Evolutionary conservation across 2,329 filamentous ascomycete genomes (phyloP), one percentile per base, ranked within the genome.

Genomic region (Diplodia seriata): DNA sequence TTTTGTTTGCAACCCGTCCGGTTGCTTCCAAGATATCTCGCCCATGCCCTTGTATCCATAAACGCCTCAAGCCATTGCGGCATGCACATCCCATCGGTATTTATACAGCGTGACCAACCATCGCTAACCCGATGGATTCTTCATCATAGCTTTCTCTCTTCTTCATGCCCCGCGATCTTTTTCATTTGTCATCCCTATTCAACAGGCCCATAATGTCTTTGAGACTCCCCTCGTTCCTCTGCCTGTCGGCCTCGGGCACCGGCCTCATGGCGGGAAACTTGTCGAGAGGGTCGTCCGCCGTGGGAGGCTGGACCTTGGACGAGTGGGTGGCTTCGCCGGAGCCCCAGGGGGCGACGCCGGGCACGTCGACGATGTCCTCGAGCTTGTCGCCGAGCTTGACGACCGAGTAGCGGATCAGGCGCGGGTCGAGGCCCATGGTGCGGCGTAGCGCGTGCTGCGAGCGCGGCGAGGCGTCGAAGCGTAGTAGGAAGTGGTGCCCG

Each of bases 401-500:
- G 69, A 94, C 89, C 31, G 89, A 90, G 74, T 94, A 90, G 69
- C 93, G 88, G 71, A 99, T 91, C 88, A 98, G 91, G 68, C 95
- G 86, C 50, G 95, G 94, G 81, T 99, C 95, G 72, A 97, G 85
- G 62, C 88, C 86, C 72, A 99, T 85, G 20, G 91, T 94, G 69
- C 85, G 86, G 70, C 90, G 86, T 50, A 99, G 86, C 53, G 89
- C 85, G 72, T 91, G 83, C 81, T 98, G 94, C 8, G 91, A 90
- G 62, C 84, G 80, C 8, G 89, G 82, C 69, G 89, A 91, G 68
- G 90, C 83, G 79, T 99, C 95, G 85, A 97, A 99, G 74, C 95
- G 92, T 91, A 99, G 92, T 76, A 97, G 91, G 81, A 99, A 99
- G 86, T 99, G 97, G 84, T 98, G 94, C 67, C 95, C 95, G 73